A percentile compares a stretch with the other conserved stretches of the same genome.
phyloP scores from a whole-genome alignment of 1,139 yeast genomes.

The Geotrichum carabidarum region DNA sequence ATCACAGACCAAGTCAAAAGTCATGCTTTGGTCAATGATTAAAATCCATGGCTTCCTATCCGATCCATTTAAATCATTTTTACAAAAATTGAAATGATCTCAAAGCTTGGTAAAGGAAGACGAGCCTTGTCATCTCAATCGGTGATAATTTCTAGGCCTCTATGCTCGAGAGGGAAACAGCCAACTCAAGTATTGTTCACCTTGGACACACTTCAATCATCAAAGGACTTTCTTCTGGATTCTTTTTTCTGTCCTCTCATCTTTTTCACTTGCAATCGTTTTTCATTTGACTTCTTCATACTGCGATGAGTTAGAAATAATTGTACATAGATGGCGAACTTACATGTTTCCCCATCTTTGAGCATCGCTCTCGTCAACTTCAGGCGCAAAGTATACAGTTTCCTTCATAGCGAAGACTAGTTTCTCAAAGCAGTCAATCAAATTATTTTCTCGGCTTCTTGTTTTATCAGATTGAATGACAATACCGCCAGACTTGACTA shows the following conservation, averaged over 20 bases:
- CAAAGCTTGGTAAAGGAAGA: too few species aligned
- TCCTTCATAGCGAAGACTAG: slow-evolving; percentile 51
- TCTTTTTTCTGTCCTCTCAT: slow-evolving; percentile 52
- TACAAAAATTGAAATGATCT: too few species aligned
- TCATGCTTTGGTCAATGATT: too few species aligned
- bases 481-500: slow-evolving; percentile 52
- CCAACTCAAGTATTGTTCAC: slow-evolving; percentile 14
- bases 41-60: too few species aligned
- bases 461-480: slow-evolving; percentile 58
- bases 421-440: slow-evolving; percentile 56
- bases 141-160: too few species aligned
- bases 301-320: neutral
- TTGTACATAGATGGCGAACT: neutral
- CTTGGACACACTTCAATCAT: slow-evolving; percentile 20
- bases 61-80: too few species aligned
- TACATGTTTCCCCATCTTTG: slow-evolving; percentile 52
- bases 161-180: too few species aligned
- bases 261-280: slow-evolving; percentile 51
- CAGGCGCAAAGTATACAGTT: slow-evolving; percentile 48
- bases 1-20: too few species aligned
- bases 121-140: too few species aligned
- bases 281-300: slow-evolving; percentile 45
- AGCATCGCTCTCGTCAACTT: slow-evolving; percentile 46
- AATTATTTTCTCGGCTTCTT: slow-evolving; percentile 56
- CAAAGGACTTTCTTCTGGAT: slow-evolving; percentile 35